Evolutionary conservation across 345 rosid genomes (phyloP).

Genomic region (Populus deltoides): DNA sequence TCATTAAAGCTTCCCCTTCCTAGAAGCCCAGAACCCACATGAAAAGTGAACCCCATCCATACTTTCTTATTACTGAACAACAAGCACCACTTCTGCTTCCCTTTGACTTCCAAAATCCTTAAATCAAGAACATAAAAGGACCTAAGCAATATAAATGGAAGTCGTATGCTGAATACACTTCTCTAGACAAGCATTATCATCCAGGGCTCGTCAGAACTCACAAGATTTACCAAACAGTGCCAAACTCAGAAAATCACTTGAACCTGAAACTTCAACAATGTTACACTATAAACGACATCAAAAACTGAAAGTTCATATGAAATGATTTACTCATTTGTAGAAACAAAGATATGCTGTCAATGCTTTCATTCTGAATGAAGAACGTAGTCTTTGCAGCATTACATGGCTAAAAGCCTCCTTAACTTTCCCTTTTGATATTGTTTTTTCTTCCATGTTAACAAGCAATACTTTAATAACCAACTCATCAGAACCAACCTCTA

Average conservation of each 20-base stretch:
- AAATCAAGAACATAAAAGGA: background rate
- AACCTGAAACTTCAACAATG: background rate
- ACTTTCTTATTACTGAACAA: background rate
- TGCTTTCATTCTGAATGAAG: background rate
- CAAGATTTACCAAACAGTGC: background rate
- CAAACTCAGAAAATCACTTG: background rate
- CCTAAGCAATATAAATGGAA: background rate
- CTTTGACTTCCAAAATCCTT: background rate
- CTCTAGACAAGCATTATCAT: background rate
- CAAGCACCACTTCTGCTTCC: background rate
- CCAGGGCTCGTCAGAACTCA: background rate
- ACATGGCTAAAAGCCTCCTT: background rate
- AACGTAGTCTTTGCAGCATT: background rate
- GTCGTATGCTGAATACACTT: background rate
- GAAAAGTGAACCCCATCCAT: background rate
- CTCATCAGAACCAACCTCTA: conserved; percentile 61
- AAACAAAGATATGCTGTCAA: background rate
- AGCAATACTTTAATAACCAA: background rate
- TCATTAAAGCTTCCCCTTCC: background rate
- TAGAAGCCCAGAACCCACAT: background rate
- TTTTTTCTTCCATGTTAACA: background rate
- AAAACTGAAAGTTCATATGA: no score
- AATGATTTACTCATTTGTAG: background rate
- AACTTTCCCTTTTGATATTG: background rate
- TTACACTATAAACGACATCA: background rate